Evolutionary conservation across 176 grass and related monocot species (phyloP).

Genomic region (Hyparrhenia diplandra): DNA sequence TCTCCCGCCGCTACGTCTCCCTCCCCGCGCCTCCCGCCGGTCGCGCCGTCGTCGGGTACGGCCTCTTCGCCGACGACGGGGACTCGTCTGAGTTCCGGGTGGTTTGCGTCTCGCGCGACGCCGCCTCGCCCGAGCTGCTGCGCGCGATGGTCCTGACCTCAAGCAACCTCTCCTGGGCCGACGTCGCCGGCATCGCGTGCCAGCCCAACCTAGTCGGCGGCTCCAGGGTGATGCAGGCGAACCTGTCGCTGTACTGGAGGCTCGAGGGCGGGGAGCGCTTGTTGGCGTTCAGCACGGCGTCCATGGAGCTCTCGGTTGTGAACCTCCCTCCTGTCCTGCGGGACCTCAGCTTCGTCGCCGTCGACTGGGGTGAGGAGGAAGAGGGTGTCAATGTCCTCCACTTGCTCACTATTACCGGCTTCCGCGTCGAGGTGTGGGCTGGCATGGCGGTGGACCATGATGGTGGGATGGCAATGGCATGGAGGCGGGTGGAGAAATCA

Average conservation of each 20-base stretch:
- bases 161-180: conserved; percentile 21
- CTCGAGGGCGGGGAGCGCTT: conserved; percentile 21
- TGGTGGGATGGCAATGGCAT: neutral
- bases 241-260: conserved; percentile 34
- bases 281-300: conserved; percentile 17
- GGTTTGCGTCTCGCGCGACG: conserved; percentile 4
- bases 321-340: conserved; percentile 21
- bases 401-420: conserved; percentile 34
- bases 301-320: conserved; percentile 15
- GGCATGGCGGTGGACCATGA: neutral
- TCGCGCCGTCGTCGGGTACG: conserved; percentile 30
- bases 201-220: neutral
- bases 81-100: conserved; percentile 23
- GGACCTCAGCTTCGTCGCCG: conserved; percentile 21
- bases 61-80: conserved; percentile 38
- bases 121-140: neutral
- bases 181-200: neutral
- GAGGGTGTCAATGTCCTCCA: neutral
- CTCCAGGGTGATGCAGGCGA: conserved; percentile 31
- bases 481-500: conserved; percentile 37
- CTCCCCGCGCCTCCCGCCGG: neutral
- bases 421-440: conserved; percentile 34
- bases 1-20: too few relatives aligned
- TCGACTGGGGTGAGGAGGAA: conserved; percentile 32
- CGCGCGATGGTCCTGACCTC: conserved; percentile 28